Percentiles rank a stretch among this genome's conserved stretches.
These are phyloP conservation scores for Juncus effusus DNA, from an alignment of 176 grass and related monocot species.

Conservation along the genomic window DNA sequence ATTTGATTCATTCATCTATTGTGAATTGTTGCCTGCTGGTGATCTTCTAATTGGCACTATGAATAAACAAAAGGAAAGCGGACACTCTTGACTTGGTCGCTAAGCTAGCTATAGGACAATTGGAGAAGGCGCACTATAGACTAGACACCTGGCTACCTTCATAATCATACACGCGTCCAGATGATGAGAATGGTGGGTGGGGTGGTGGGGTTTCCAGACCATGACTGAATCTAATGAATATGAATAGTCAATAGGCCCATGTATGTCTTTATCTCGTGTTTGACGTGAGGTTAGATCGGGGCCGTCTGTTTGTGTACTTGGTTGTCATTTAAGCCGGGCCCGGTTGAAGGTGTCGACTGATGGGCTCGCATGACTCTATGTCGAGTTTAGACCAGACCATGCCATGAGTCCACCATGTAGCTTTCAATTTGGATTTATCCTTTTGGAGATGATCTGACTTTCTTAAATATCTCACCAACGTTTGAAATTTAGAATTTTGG, in stretches of 20 bases:
- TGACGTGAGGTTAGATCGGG: not conserved
- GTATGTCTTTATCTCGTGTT: conserved; percentile 3
- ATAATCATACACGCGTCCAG: conserved; percentile 18
- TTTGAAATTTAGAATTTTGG: too few relatives aligned
- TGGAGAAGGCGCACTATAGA: not conserved
- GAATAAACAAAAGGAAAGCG: not conserved
- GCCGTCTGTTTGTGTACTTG: conserved; percentile 3
- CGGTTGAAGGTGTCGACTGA: not conserved
- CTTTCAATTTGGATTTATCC: not conserved
- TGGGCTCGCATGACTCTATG: conserved; percentile 7
- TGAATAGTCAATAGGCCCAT: not conserved
- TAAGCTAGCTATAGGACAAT: conserved; percentile 1
- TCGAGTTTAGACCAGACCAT: conserved; percentile 7
- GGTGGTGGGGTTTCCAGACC: not conserved
- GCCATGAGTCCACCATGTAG: not conserved
- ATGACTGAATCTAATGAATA: not conserved
- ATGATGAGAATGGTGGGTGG: conserved; percentile 3
- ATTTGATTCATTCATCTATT: not conserved
- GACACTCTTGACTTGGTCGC: conserved; percentile 20
- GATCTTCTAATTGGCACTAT: not conserved
- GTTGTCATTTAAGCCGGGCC: not conserved
- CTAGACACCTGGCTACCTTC: not conserved
- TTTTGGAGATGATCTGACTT: too few relatives aligned
- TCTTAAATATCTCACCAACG: too few relatives aligned
- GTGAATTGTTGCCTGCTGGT: not conserved